phyloP scores from a whole-genome alignment of 108 stramenopile species.

The Conticribra weissflogii region DNA sequence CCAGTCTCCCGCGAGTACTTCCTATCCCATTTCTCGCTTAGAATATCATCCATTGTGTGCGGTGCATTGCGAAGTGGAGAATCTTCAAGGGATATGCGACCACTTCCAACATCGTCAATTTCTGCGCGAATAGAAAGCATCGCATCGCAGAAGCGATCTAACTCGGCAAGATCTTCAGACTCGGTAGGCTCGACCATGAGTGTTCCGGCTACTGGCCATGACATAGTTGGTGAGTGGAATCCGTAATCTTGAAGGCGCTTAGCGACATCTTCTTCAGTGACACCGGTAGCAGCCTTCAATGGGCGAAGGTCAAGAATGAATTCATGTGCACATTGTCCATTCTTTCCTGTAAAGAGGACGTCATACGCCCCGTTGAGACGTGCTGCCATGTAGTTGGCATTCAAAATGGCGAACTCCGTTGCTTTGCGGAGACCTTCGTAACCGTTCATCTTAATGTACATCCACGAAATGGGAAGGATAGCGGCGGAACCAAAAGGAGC shows the following conservation, averaged over 20 bases:
- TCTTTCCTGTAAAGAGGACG: conserved; percentile 90
- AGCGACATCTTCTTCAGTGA: conserved; percentile 97
- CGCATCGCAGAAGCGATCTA: conserved; percentile 97
- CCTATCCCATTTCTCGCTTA: conserved; percentile 90
- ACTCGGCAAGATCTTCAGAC: conserved; percentile 96
- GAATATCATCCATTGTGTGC: conserved; percentile 91
- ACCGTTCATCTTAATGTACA: conserved; percentile 99
- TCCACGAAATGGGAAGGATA: conserved; percentile 99
- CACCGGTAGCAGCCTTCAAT: conserved; percentile 89
- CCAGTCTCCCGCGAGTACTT: conserved; percentile 88
- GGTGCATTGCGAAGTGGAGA: conserved; percentile 96
- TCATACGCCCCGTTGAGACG: conserved; percentile 90
- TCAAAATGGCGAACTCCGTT: conserved; percentile 95
- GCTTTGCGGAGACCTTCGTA: conserved; percentile 89
- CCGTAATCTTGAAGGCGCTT: conserved; percentile 98
- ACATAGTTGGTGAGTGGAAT: conserved; percentile 99
- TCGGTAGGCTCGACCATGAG: conserved; percentile 99
- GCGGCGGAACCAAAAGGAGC: conserved; percentile 98
- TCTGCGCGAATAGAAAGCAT: conserved; percentile 97
- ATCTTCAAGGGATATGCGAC: conserved; percentile 84
- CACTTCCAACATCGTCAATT: conserved; percentile 95
- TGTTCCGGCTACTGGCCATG: conserved; percentile 99
- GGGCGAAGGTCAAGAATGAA: conserved; percentile 98
- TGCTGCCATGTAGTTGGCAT: conserved; percentile 99
- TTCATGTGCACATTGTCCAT: conserved; percentile 99